Evolutionary conservation across 176 grass and related monocot species (phyloP).

Genomic region (Carex parvula): DNA sequence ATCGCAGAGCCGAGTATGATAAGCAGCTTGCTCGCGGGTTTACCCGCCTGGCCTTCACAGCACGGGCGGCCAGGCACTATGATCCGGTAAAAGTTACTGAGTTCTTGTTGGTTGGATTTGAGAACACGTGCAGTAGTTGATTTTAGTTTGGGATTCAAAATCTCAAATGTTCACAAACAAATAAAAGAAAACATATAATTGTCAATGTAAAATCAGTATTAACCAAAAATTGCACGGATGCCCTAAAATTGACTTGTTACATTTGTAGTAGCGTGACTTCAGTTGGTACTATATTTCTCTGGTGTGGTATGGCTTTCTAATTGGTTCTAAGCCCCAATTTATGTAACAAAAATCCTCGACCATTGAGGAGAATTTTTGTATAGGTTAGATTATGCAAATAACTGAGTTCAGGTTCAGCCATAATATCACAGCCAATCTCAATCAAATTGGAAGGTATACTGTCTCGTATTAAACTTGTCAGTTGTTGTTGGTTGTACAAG

Average conservation of each 20-base stretch:
- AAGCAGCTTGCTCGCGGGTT: constrained; percentile 28
- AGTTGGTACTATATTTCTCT: neutral
- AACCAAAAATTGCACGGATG: neutral
- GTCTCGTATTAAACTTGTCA: neutral
- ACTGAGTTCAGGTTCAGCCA: neutral
- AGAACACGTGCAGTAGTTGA: neutral
- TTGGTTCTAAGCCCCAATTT: neutral
- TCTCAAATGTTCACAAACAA: neutral
- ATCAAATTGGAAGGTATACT: neutral
- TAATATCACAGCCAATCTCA: neutral
- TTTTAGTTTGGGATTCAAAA: neutral
- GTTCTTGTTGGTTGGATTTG: neutral
- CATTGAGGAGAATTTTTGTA: neutral
- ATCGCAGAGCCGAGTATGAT: constrained; percentile 41
- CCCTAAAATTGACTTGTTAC: neutral
- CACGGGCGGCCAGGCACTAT: neutral
- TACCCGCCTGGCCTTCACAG: constrained; percentile 10
- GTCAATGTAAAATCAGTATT: neutral
- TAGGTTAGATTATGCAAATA: neutral
- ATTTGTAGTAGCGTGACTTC: neutral
- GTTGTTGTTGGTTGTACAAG: neutral
- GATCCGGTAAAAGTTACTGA: neutral
- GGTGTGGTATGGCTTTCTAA: neutral
- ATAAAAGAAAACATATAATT: neutral
- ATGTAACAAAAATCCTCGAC: neutral